Conservation (phyloP, 2,329 filamentous ascomycete genomes). For the Raffaelea deltoideospora region DNA sequence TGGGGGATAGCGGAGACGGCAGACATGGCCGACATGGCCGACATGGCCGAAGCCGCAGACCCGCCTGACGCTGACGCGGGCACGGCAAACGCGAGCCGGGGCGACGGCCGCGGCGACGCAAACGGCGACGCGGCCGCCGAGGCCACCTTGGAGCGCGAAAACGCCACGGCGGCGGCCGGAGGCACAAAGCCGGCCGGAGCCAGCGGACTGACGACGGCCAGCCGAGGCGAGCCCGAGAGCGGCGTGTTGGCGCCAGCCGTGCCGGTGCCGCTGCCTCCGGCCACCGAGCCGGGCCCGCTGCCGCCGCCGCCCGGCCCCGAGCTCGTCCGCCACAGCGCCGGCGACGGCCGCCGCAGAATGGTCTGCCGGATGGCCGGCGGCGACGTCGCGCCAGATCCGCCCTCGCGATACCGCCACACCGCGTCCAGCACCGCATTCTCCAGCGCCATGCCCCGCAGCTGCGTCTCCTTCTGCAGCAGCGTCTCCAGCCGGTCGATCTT, state of each 20-base stretch:
- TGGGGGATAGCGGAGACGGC: conserved; percentile 52
- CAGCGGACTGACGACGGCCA: conserved; percentile 68
- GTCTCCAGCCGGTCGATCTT: conserved; percentile 87
- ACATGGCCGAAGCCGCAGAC: too few relatives aligned
- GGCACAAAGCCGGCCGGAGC: conserved; percentile 73
- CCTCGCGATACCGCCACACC: conserved; percentile 69
- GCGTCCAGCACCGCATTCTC: conserved; percentile 87
- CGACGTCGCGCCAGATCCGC: conserved; percentile 49
- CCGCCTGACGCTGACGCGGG: conserved; percentile 28
- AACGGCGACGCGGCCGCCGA: conserved; percentile 76
- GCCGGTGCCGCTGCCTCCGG: too few relatives aligned
- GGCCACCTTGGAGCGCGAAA: conserved; percentile 55
- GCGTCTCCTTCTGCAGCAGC: conserved; percentile 64
- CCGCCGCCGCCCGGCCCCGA: too few relatives aligned
- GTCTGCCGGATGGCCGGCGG: conserved; percentile 79
- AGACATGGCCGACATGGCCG: too few relatives aligned
- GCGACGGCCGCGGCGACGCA: conserved; percentile 83
- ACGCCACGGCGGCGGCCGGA: conserved; percentile 56
- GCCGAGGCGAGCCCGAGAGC: conserved; percentile 65
- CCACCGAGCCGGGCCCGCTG: too few relatives aligned
- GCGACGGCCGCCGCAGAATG: conserved; percentile 78
- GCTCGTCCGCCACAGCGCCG: conserved; percentile 93
- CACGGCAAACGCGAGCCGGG: conserved; percentile 75
- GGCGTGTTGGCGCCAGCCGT: conserved; percentile 67
- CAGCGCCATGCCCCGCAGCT: conserved; percentile 57